These are phyloP conservation scores for Porogramme epimiltina DNA, from an alignment of 1,284 basidiomycete species.

Conservation along the genomic window DNA sequence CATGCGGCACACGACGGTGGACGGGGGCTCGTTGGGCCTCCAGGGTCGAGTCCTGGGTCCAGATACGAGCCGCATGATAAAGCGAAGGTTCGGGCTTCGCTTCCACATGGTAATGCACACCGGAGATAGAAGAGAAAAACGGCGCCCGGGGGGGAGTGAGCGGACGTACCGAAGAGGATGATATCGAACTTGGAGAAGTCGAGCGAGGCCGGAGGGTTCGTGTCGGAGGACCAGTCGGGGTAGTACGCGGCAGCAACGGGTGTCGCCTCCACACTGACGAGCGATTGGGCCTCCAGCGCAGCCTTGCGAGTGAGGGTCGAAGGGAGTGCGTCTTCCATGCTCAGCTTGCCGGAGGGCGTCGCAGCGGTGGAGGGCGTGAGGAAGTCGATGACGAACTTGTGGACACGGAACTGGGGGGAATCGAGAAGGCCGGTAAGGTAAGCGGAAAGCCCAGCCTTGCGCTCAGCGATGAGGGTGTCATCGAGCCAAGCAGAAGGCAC, in stretches of 20 bases:
- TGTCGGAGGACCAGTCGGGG: constrained; percentile 64
- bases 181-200: constrained; percentile 76
- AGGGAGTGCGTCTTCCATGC: constrained; percentile 46
- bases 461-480: constrained; percentile 51
- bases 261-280: constrained; percentile 18
- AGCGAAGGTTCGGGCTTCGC: too few relatives aligned
- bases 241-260: constrained; percentile 57
- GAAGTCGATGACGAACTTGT: constrained; percentile 40
- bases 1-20: too few relatives aligned
- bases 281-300: constrained; percentile 32
- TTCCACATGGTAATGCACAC: neutral
- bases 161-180: constrained; percentile 56
- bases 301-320: constrained; percentile 45
- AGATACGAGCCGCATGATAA: too few relatives aligned
- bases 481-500: constrained; percentile 55
- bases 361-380: constrained; percentile 32
- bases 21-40: too few relatives aligned
- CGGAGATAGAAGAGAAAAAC: neutral
- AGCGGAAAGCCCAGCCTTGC: constrained; percentile 46
- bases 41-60: too few relatives aligned
- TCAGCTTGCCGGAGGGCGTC: constrained; percentile 29
- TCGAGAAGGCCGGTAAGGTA: constrained; percentile 44
- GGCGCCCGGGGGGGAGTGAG: constrained; percentile 1
- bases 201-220: constrained; percentile 63
- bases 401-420: constrained; percentile 35